These are phyloP conservation scores for Coleophoma eucalyptorum DNA, from an alignment of 2,329 filamentous ascomycete genomes.

Conservation along the genomic window DNA sequence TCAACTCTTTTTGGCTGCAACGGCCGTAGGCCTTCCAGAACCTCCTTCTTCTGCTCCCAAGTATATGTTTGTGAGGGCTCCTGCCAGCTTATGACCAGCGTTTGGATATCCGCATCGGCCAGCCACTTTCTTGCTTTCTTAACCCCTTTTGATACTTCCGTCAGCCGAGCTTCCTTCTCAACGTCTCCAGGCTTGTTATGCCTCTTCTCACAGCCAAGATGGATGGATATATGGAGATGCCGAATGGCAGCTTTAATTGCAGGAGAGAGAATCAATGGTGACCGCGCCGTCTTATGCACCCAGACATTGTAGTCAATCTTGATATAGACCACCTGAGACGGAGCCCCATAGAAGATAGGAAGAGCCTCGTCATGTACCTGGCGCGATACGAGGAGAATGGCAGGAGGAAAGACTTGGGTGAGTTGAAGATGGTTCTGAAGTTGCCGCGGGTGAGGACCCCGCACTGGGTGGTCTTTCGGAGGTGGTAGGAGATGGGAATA, in stretches of 20 bases:
- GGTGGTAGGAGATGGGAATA: conserved; percentile 13
- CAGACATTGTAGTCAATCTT: conserved; percentile 23
- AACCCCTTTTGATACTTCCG: conserved; percentile 18
- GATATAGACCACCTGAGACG: conserved; percentile 14
- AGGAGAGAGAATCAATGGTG: conserved; percentile 16
- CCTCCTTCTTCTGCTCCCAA: conserved; percentile 20
- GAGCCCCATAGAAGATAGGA: conserved; percentile 19
- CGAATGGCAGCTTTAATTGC: conserved; percentile 16
- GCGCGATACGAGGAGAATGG: conserved; percentile 16
- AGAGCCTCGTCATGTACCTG: conserved; percentile 20
- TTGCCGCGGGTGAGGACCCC: conserved; percentile 22
- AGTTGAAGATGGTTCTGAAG: conserved; percentile 20
- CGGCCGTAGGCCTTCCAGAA: conserved; percentile 19
- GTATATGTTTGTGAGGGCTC: conserved; percentile 24
- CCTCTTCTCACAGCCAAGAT: conserved; percentile 25
- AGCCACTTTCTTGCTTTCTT: conserved; percentile 22
- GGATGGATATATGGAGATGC: conserved; percentile 19
- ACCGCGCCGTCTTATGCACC: conserved; percentile 20
- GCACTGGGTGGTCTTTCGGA: conserved; percentile 10
- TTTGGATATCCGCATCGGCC: conserved; percentile 17
- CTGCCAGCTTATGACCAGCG: conserved; percentile 19
- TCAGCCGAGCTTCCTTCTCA: conserved; percentile 21
- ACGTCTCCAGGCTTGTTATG: conserved; percentile 27
- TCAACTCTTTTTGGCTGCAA: conserved; percentile 15
- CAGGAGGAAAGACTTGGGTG: conserved; percentile 15